Base-by-base conservation (phyloP, 352 stramenopile species). In the Globisporangium camurandrum region DNA sequence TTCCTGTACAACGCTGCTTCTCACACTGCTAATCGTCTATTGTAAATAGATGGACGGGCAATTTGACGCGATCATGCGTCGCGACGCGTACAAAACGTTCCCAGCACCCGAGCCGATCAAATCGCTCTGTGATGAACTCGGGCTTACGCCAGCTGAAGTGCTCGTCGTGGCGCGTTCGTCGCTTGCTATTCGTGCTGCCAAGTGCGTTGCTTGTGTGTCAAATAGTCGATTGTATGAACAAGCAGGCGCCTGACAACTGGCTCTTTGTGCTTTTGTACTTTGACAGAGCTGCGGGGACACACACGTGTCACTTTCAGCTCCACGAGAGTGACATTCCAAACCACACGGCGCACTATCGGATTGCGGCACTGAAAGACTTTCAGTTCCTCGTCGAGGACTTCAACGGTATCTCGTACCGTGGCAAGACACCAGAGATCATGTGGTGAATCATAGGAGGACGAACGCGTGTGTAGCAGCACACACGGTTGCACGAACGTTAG, bases 301-400 rank as follows among this genome's bases (percentile, higher is more conserved):
- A 89, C 54, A 67, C 68, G 16, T 86, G 73, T 49, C 73, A 87
- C 53, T 87, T 78, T 54, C 83, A 82, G 61, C 71, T 75, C n/a
- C 64, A 54, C 0, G 61, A 69, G 22, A 84, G 72, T 49, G 75
- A 67, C 17, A 82, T 87, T 10, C 75, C 78, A 19, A 89, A 89
- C 62, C 75, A 89, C 61, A 85, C 62, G 36, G 78, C 78, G 16
- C 72, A 89, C 55, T 85, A 85, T 51, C 75, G 84, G 31, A 56
- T 89, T 34, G 76, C 64, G 2, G 58, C 61, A 14, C 57, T 89
- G 37, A 64, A 56, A 28, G 71, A 89, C 33, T 83, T 86, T 30
- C 72, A 86, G 61, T 76, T 75, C 44, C 61, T 89, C 12, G 49
- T 89, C 23, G 75, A 88, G 46, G 75, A 86, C 33, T 86, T 86